Evolutionary conservation across 1,284 basidiomycete genomes (phyloP).

Genomic region (Austroboletus novae-zelandiae): DNA sequence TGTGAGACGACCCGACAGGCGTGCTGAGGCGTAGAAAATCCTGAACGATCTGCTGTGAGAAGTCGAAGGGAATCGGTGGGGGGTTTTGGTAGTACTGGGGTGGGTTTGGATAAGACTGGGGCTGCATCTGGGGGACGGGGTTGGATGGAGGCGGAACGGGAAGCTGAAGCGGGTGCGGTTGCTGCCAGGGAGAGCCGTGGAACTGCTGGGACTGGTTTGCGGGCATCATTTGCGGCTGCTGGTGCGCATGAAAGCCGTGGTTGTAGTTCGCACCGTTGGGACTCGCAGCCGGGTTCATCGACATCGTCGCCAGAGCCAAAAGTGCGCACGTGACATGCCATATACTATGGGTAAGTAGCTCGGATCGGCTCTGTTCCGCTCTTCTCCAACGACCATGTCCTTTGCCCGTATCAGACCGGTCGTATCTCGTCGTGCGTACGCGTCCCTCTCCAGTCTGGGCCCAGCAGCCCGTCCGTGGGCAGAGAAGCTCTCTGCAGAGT

Average conservation of each 20-base stretch:
- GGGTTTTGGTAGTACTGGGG: slow-evolving; percentile 23
- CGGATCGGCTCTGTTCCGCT: slow-evolving; percentile 4
- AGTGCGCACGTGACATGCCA: slow-evolving; percentile 3
- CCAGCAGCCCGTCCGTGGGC: slow-evolving; percentile 56
- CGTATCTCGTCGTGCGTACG: slow-evolving; percentile 38
- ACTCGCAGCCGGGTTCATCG: slow-evolving; percentile 17
- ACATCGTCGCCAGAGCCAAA: slow-evolving; percentile 16
- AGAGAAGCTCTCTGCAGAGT: slow-evolving; percentile 65
- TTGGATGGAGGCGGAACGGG: slow-evolving; percentile 8
- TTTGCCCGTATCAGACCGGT: slow-evolving; percentile 32
- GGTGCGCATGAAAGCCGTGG: slow-evolving; percentile 16
- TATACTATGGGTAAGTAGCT: too few species aligned
- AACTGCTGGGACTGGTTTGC: slow-evolving; percentile 24
- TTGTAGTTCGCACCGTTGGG: slow-evolving; percentile 11
- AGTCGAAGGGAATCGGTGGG: slow-evolving; percentile 16
- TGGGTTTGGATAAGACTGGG: slow-evolving; percentile 19
- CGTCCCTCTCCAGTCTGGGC: slow-evolving; percentile 50
- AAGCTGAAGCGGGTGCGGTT: slow-evolving; percentile 19
- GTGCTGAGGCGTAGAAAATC: slow-evolving; percentile 51
- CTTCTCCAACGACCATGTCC: slow-evolving; percentile 33
- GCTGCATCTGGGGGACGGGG: slow-evolving; percentile 16
- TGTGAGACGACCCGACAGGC: slow-evolving; percentile 48
- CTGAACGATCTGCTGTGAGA: slow-evolving; percentile 50
- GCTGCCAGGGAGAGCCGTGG: slow-evolving; percentile 22
- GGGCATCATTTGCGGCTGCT: slow-evolving; percentile 21